Evolutionary conservation across 805 yeast species (phyloP), one percentile per base, ranked within the genome.

Genomic region (Kluyveromyces starmeri): DNA sequence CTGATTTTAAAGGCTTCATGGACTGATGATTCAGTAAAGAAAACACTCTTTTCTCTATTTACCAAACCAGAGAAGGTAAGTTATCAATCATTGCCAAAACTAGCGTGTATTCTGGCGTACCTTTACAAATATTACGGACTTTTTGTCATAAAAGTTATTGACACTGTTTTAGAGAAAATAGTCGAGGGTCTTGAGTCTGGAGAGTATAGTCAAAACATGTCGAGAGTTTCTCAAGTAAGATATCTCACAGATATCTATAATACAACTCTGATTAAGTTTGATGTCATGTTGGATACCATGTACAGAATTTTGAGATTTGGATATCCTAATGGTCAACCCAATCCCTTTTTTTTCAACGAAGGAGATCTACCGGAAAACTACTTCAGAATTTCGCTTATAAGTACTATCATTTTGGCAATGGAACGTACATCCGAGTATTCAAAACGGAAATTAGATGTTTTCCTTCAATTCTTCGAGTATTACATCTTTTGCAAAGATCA

Each of bases 311-410:
- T 83, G 3, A 71, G 78, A 27, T 71, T 61, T 53, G 95, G 94
- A 0, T 78, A 83, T 60, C 68, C 70, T 0, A 62, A 66, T 38
- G 73, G 73, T 35, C 68, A 68, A 33, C 88, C 94, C 1, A 55
- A 49, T 7, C 67, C 69, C 5, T 62, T 59, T 15, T 43, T 37
- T 4, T 26, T 50, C 3, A 60, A 65, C 20, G 68, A 59, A 12
- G 34, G 68, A n/a, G 96, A 86, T 57, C 59, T 59, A 9, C 76
- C 78, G 0, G 70, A 75, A 45, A 77, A 83, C 46, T 83, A 77
- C 49, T 83, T 84, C 55, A 66, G 95, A 38, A 61, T 84, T 23
- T 75, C 74, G 25, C 56, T 86, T 49, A 55, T 71, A 13, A 50
- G 70, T 18, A 52, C 64, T 0, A 50, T 74, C 4, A 47, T 78